Base-by-base conservation (phyloP, 345 rosid genomes). In the Citrus australasica region DNA sequence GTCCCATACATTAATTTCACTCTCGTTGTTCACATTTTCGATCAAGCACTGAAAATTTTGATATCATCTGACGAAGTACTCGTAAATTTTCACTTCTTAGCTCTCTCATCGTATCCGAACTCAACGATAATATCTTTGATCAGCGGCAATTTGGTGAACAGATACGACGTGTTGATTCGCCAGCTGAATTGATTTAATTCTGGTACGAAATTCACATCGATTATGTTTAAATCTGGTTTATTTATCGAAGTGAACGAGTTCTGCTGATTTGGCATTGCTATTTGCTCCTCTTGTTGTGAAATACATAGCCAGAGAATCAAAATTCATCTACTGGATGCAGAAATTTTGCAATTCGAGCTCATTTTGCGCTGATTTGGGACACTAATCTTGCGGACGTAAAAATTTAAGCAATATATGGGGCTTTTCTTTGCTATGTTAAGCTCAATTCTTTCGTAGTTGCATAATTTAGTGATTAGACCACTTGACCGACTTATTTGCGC, bases 111-210 rank as follows among this genome's bases (percentile, higher is more conserved):
- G 14, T 56, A 4, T 35, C 14, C 66, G 8, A 74, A 38, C 56
- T 74, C 69, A 62, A 25, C 30, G 11, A 28, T 19, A 65, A 62
- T 69, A 69, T 78, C 75, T 69, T 74, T 71, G 48, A 67, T 73
- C 75, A 73, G 84, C 78, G 60, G 69, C 75, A 51, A 74, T 42
- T 32, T 28, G 55, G 67, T 76, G 16, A 27, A 69, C 46, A 4
- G 80, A 40, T 69, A 4, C 61, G 55, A 59, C 61, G 13, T 10
- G 16, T 69, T 22, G 68, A 76, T 46, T 76, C 48, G 22, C 58
- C n/a, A 28, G 25, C 63, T 55, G 55, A 76, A 24, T 67, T 28
- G 33, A 65, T 51, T 53, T 13, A 32, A 51, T 75, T 64, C 61
- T 51, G 78, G 22, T 75, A 64, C 13, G 78, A 65, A 28, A 2